Evolutionary conservation across 2,329 filamentous ascomycete genomes (phyloP).

Genomic region (Epichloe brachyelytri): DNA sequence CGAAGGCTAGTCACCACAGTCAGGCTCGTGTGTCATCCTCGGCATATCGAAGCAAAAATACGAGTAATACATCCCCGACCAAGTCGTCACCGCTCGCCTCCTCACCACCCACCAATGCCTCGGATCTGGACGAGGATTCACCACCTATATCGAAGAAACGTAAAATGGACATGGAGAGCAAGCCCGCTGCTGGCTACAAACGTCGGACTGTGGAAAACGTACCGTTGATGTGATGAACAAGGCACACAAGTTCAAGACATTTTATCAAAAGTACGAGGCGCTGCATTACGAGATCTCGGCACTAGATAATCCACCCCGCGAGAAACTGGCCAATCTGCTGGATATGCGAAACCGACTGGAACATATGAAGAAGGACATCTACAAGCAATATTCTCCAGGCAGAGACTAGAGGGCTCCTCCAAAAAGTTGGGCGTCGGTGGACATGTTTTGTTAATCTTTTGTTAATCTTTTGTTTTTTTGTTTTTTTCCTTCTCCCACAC

Average conservation of each 20-base stretch:
- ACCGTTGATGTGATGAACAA: slow-evolving; percentile 34
- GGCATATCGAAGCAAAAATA: slow-evolving; percentile 26
- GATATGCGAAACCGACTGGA: slow-evolving; percentile 42
- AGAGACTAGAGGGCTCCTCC: slow-evolving; percentile 10
- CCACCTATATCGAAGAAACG: slow-evolving; percentile 28
- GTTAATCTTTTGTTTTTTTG: not conserved
- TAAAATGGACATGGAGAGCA: slow-evolving; percentile 20
- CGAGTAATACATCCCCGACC: slow-evolving; percentile 42
- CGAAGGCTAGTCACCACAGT: slow-evolving; percentile 34
- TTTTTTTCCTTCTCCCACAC: not conserved
- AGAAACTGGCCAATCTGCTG: slow-evolving; percentile 36
- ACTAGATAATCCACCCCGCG: slow-evolving; percentile 35
- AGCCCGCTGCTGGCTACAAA: slow-evolving; percentile 14
- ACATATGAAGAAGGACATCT: slow-evolving; percentile 47
- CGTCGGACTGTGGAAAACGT: slow-evolving; percentile 18
- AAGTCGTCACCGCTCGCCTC: slow-evolving; percentile 55
- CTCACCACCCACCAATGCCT: slow-evolving; percentile 52
- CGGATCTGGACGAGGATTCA: slow-evolving; percentile 40
- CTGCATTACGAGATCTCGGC: slow-evolving; percentile 42
- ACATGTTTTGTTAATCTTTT: not conserved
- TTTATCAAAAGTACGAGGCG: slow-evolving; percentile 42
- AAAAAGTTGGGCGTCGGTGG: not conserved
- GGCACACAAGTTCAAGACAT: slow-evolving; percentile 42
- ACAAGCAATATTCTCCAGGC: slow-evolving; percentile 28
- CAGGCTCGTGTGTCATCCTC: slow-evolving; percentile 25